Percentiles rank a stretch among this genome's conserved stretches.
phyloP scores from a whole-genome alignment of 1,284 basidiomycete species.

The Calocybe gambosa region DNA sequence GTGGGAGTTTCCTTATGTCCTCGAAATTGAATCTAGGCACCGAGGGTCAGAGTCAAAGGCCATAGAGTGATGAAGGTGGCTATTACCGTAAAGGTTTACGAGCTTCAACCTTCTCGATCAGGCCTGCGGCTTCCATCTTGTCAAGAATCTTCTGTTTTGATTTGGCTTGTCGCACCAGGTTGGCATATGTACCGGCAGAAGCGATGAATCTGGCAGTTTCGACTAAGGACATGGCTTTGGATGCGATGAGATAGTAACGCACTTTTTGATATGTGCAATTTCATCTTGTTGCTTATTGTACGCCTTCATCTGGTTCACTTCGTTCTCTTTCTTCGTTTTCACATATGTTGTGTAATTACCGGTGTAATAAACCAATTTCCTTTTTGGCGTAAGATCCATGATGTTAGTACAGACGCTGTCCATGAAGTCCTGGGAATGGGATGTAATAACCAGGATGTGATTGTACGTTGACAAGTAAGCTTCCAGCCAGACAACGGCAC shows the following conservation, averaged over 20 bases:
- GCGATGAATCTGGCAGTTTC: slow-evolving; percentile 76
- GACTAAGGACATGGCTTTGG: slow-evolving; percentile 2
- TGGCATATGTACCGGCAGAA: slow-evolving; percentile 97
- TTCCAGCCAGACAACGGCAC: slow-evolving; percentile 98
- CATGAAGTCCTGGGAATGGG: slow-evolving; percentile 99
- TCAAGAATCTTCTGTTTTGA: slow-evolving; percentile 99
- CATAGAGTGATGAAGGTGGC: neutral
- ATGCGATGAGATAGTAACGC: slow-evolving; percentile 20
- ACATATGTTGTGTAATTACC: slow-evolving; percentile 98
- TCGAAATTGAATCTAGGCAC: slow-evolving; percentile 82
- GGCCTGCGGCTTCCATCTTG: slow-evolving; percentile 99
- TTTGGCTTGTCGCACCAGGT: slow-evolving; percentile 97
- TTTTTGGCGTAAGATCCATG: slow-evolving; percentile 90
- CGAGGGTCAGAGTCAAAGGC: neutral
- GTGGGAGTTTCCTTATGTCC: slow-evolving; percentile 89
- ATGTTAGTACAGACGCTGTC: slow-evolving; percentile 96
- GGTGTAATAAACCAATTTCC: slow-evolving; percentile 88
- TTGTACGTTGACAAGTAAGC: slow-evolving; percentile 96
- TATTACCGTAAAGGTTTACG: slow-evolving; percentile 58
- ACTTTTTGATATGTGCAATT: slow-evolving; percentile 97
- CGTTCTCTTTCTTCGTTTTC: slow-evolving; percentile 94
- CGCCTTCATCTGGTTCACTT: slow-evolving; percentile 99
- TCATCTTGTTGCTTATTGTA: slow-evolving; percentile 98
- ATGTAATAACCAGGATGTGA: slow-evolving; percentile 95
- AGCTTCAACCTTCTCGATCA: slow-evolving; percentile 84